A percentile compares a stretch with the other conserved stretches of the same genome.
These are phyloP conservation scores for Bidens hawaiensis DNA, from an alignment of 140 eudicot genomes.

Conservation along the genomic window DNA sequence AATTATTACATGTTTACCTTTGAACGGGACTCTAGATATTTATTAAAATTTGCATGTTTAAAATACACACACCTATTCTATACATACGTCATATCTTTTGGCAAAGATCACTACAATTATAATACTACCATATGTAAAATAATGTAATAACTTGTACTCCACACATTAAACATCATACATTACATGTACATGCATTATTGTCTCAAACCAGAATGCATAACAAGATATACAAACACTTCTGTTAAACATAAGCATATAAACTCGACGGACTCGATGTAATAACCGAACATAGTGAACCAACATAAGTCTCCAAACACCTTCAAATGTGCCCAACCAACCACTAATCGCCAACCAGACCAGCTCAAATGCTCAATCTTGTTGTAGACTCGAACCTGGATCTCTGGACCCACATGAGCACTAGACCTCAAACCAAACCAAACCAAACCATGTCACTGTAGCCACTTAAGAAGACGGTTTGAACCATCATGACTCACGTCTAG, in stretches of 20 bases:
- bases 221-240: not conserved
- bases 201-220: constrained; percentile 1
- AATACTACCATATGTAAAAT: not conserved
- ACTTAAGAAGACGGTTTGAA: not conserved
- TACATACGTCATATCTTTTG: constrained; percentile 8
- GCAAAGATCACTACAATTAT: not conserved
- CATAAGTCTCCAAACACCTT: constrained; percentile 1
- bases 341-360: not conserved
- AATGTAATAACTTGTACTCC: not conserved
- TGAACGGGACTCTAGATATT: too few species aligned
- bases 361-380: constrained; percentile 3
- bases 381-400: not conserved
- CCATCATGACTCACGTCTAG: constrained; percentile 2
- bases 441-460: not conserved
- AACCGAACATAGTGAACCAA: too few species aligned
- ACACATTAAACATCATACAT: not conserved
- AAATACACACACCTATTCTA: not conserved
- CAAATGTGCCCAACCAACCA: not conserved
- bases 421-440: not conserved
- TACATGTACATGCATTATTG: not conserved
- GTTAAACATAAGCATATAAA: not conserved
- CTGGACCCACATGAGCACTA: not conserved
- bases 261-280: too few species aligned
- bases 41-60: too few species aligned
- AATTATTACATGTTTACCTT: too few species aligned